Base-by-base conservation (phyloP, 164 flowering plant species). In the Magnolia kwangsiensis region DNA sequence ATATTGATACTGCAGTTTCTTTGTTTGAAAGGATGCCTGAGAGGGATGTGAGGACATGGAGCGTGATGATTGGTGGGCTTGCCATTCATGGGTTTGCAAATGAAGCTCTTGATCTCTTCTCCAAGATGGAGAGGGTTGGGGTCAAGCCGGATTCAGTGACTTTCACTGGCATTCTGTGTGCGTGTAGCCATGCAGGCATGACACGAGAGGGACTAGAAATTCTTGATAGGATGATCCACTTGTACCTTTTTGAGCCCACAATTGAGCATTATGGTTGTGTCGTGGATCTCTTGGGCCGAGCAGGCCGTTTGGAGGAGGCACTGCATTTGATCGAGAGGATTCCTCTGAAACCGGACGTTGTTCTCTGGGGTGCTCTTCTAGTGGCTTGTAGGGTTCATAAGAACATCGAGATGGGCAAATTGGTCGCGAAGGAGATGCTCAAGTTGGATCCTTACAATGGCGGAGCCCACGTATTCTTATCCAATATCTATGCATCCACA, bases 41-140 rank as follows among this genome's bases (percentile, higher is more conserved):
- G 21, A 82, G 45, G 77, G 84, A 82, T 78, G 84, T 78, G 77
- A 76, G 79, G 61, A 63, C 72, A 10, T 78, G 81, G 81, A 81
- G 81, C 61, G 81, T 76, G 77, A 81, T 81, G 79, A 81, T 81
- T 45, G 67, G 81, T 21, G 83, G 83, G 37, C 81, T 81, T 31
- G 83, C 83, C 29, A 51, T 73, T 72, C 79, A 81, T 73, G 81
- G 83, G 67, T 21, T 79, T 50, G 81, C 73, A 9, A 64, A 65
- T 2, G 77, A 82, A 50, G 79, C 84, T 5, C 77, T 82, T 70
- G 50, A 24, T 51, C 76, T 82, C 51, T 74, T 79, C 65, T n/a
- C 11, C 19, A 70, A 82, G 64, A 79, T 78, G 79, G 77, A 76
- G 20, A 58, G 50, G 58, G 49, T 16, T 69, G 81, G 77, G 73